Conservation (phyloP, 495 filamentous ascomycete species). For the Lophium mytilinum region DNA sequence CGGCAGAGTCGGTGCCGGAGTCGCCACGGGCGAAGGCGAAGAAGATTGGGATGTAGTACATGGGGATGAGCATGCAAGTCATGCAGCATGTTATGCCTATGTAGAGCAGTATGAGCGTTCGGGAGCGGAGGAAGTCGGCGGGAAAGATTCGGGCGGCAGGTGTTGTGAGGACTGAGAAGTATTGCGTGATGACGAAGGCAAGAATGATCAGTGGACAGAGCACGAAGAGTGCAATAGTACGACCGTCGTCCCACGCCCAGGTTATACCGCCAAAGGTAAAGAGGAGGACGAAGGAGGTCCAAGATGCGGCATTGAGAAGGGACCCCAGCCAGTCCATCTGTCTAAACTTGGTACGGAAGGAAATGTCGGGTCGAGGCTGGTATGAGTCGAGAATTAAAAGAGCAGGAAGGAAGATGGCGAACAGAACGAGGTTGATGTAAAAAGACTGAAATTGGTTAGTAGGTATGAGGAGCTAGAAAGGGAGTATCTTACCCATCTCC, state of each 20-base stretch:
- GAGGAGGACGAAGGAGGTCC: not conserved
- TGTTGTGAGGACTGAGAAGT: constrained; percentile 1
- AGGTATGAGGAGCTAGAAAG: constrained; percentile 10
- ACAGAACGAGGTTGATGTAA: constrained; percentile 61
- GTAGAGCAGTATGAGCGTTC: not conserved
- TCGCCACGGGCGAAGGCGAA: constrained; percentile 4
- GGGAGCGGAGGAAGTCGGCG: not conserved
- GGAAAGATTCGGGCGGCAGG: not conserved
- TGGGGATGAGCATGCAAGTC: not conserved
- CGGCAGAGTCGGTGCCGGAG: not conserved
- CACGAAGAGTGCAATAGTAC: constrained; percentile 1
- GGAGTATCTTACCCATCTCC: constrained; percentile 34
- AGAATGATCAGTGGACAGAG: not conserved
- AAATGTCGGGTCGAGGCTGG: constrained; percentile 38
- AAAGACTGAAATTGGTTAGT: constrained; percentile 52
- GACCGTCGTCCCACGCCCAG: not conserved
- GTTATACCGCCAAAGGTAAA: not conserved
- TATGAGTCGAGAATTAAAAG: constrained; percentile 46
- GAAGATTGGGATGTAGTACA: constrained; percentile 4
- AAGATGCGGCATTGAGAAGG: constrained; percentile 22
- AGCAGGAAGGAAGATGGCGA: constrained; percentile 45
- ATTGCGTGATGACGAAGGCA: not conserved
- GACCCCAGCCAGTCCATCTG: constrained; percentile 36
- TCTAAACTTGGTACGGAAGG: constrained; percentile 32
- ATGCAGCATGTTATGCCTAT: not conserved